phyloP scores from a whole-genome alignment of 306 rosid genomes.

The Cicer cuneatum region DNA sequence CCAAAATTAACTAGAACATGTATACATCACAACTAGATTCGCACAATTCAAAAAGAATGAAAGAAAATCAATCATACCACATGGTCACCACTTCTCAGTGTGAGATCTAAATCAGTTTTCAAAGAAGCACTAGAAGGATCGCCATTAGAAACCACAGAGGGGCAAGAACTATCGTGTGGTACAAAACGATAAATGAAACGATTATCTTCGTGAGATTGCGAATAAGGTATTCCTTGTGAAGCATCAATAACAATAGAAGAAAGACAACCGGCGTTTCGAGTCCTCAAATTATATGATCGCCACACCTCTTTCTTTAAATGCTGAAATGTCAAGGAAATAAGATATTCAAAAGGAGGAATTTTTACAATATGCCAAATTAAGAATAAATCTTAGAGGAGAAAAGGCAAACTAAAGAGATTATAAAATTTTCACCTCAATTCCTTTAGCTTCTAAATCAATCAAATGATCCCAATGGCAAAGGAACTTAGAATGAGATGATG shows the following conservation, averaged over 20 bases:
- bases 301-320: constrained; percentile 69
- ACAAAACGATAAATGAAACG: constrained; percentile 72
- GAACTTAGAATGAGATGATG: constrained; percentile 65
- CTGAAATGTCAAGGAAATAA: constrained; percentile 51
- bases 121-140: constrained; percentile 49
- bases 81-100: constrained; percentile 74
- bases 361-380: constrained; percentile 26
- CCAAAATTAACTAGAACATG: constrained; percentile 22
- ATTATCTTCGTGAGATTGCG: constrained; percentile 58
- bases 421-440: constrained; percentile 66
- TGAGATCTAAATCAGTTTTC: constrained; percentile 57
- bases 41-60: constrained; percentile 1
- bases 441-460: constrained; percentile 94
- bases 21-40: constrained; percentile 26
- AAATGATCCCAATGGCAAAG: constrained; percentile 81
- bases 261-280: constrained; percentile 56
- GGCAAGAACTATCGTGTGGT: constrained; percentile 46
- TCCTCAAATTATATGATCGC: constrained; percentile 59
- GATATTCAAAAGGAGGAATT: constrained; percentile 1
- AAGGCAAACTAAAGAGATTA: constrained; percentile 29
- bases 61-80: constrained; percentile 66
- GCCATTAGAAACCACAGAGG: constrained; percentile 48
- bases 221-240: constrained; percentile 57
- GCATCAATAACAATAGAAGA: constrained; percentile 77
- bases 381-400: constrained; percentile 18